Evolutionary conservation across 805 yeast species (phyloP), one percentile per base, ranked within the genome.

Genomic region (Hanseniaspora meyeri): DNA sequence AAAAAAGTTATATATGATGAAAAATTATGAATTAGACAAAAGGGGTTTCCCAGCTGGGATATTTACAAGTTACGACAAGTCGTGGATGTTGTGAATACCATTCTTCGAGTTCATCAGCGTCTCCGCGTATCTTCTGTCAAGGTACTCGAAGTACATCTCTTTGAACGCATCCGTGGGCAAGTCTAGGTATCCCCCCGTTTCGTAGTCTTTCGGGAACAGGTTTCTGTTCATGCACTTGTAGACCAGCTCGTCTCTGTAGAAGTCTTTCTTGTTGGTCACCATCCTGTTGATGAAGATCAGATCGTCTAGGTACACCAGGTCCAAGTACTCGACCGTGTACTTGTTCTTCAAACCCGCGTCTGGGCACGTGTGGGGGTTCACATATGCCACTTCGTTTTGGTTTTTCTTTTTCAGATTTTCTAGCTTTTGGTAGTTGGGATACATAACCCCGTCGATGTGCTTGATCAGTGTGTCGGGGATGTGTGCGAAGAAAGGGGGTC

Each of bases 401-500:
- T 47, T 36, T 12, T 37, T 36, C 4, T 4, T 7, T 27, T 20
- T 24, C n/a, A 51, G 10, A 9, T 24, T 5, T 2, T 24, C 6
- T 2, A 42, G 34, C 27, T 29, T 45, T 10, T n/a, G 14, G 1
- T 9, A 24, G 16, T n/a, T 31, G 29, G 48, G 48, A 17, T 31
- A 45, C 24, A 45, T 20, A 7, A 36, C 27, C 1, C 4, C n/a
- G 19, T 53, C 51, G 16, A 53, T 24, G 16, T 53, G 51, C 24
- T 53, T 45, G n/a, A 14, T 27, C 36, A 53, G 39, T 2, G 57
- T 53, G 19, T 53, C 57, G 12, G 57, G 57, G 2, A 53, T 38
- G 29, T 53, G 57, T 4, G 57, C 57, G 39, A 53, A 53, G 29
- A 53, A 53, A 10, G 57, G 57, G 3, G 57, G 57, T 32, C 43